Base-by-base conservation (phyloP, 2,329 filamentous ascomycete genomes). In the Didymellaceae sp. region DNA sequence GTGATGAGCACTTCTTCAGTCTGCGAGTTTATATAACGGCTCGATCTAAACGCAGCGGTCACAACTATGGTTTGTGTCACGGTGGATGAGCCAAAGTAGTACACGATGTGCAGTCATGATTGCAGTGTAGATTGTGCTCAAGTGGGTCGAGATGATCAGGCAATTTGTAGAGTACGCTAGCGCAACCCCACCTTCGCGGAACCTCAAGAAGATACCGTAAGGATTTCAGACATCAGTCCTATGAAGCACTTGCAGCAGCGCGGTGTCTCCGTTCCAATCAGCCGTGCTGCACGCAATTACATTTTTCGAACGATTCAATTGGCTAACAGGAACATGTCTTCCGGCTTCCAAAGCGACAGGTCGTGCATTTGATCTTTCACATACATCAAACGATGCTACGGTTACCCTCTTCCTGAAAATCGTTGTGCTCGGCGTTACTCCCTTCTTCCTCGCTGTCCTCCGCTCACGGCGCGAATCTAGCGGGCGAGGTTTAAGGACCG, bases 231-330 rank as follows among this genome's bases (percentile, higher is more conserved):
- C 33, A 28, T 30, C 34, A 42, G 45, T 37, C 46, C 48, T 57
- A 47, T 56, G 30, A 52, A 45, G 48, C 52, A 17, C 35, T 30
- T 42, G 38, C 57, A 56, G 52, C 46, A 41, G 39, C 50, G 45
- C 47, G 44, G 44, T 37, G 28, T 30, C 42, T 48, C 50, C 22
- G 42, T 54, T 54, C 30, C 30, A 43, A 41, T 34, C 38, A 48
- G 34, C 50, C 54, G 55, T 61, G 55, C 52, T 55, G 32, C n/a
- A 34, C 44, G 34, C 48, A 32, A 40, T 42, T 28, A 39, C n/a
- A n/a, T n/a, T 31, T 4, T 22, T 40, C 30, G 38, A 43, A 33
- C 14, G 26, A 46, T 42, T 20, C 16, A 28, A 42, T 34, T 46
- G 32, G 48, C 18, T 35, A 28, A 32, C 26, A 11, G 9, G n/a